Evolutionary conservation across 2,329 filamentous ascomycete genomes (phyloP).

Genomic region (Clarireedia hainanense): DNA sequence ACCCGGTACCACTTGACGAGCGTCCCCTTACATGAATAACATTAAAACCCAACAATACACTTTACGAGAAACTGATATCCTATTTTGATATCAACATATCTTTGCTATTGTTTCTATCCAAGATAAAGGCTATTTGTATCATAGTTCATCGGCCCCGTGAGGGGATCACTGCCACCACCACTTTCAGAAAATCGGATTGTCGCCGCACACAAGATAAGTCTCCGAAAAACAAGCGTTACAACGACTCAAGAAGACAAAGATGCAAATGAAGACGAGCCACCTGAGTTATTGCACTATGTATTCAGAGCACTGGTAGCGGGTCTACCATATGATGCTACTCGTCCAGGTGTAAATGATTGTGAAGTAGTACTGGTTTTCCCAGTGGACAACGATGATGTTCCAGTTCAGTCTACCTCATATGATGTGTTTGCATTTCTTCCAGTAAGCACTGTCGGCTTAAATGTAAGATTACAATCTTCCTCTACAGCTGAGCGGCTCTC

Average conservation of each 20-base stretch:
- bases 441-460: conserved; percentile 15
- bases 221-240: neutral
- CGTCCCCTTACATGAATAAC: conserved; percentile 11
- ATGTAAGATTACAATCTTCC: conserved; percentile 10
- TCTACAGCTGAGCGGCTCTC: neutral
- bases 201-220: neutral
- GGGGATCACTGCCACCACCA: neutral
- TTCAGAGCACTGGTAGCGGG: neutral
- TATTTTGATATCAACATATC: neutral
- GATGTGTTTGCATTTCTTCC: conserved; percentile 18
- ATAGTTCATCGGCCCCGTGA: neutral
- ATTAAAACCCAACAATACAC: neutral
- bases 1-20: neutral
- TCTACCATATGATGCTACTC: neutral
- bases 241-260: conserved; percentile 7
- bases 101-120: neutral
- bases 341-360: neutral
- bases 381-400: conserved; percentile 4
- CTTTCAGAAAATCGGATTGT: neutral
- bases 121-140: neutral
- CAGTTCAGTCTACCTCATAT: conserved; percentile 7
- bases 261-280: neutral
- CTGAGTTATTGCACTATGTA: neutral
- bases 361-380: conserved; percentile 15
- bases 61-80: neutral